Base-by-base conservation (phyloP, 2,329 filamentous ascomycete genomes). In the Periconia sp. region DNA sequence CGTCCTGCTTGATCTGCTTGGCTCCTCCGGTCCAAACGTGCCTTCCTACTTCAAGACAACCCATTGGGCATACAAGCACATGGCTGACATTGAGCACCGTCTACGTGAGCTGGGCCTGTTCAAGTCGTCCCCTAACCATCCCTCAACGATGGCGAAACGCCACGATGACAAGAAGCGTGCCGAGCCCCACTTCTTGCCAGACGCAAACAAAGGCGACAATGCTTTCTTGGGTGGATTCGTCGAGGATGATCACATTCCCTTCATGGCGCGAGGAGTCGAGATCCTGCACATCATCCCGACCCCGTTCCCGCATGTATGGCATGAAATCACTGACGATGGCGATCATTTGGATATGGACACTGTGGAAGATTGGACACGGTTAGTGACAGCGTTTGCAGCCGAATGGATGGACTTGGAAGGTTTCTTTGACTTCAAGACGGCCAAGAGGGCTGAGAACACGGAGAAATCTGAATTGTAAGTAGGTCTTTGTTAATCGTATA, bases 231-330 rank as follows among this genome's bases (percentile, higher is more conserved):
- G 78, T 70, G 34, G 83, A 70, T 55, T 72, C 36, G 83, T 96
- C n/a, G 78, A 86, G 57, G 94, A 99, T 65, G 94, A 99, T 61
- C 94, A 99, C 65, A 72, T 96, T 5, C 94, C 94, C 0, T 99
- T 99, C 63, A 84, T 97, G 81, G 77, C 77, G 25, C 83, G 91
- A 17, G 94, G 94, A 2, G 92, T 99, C 0, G 87, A 95, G 22
- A 81, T 97, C n/a, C 69, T 99, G 39, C 94, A 99, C 69, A 72
- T 99, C 22, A 97, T 99, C 43, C 91, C 92, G 0, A 78, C 78
- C 1, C 86, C 87, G 0, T 97, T 97, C 63, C 92, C 92, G 1
- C 43, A 57, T 0, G 87, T 95, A 2, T 99, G 94, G 94, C 94
- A 99, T 70, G 86, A 79, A 1, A 85, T 92, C 54, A 75, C 84